Base-by-base conservation (phyloP, 2,329 filamentous ascomycete species). In the Ophiostoma sp. region DNA sequence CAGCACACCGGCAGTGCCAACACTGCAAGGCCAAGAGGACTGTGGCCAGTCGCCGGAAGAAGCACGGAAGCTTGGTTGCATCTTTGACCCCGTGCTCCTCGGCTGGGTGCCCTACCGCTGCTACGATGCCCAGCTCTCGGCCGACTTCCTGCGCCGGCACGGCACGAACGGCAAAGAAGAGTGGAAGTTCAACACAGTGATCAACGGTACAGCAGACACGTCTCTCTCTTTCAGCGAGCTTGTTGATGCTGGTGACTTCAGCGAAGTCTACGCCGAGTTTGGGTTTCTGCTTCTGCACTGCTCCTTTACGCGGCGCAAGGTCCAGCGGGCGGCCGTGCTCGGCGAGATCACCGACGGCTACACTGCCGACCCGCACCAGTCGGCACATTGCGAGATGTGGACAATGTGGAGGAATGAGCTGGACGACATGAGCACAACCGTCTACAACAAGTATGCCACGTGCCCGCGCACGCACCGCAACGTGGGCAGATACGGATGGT, bases 351-450 rank as follows among this genome's bases (percentile, higher is more conserved):
- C 55, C n/a, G 69, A 69, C 52, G 67, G 69, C 18, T 70, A 70
- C 41, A 36, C 69, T 3, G 67, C 58, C 41, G 69, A 70, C 36
- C 4, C 6, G 7, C 69, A 70, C 41, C 69, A 70, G 36, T 66
- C 69, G 8, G 66, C 65, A 16, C 65, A 70, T 27, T 70, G 69
- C 47, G 60, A 70, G 49, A 69, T 70, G 65, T 62, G 60, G 58
- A 49, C 68, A n/a, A 44, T 66, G 38, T 36, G 62, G 38, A 58
- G 40, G 40, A 60, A 58, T 5, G 65, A 60, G 14, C 16, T 60
- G 14, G 38, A 64, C 42, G 36, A 67, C 58, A 67, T n/a, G 45
- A 45, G 60, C 16, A 68, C 44, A 9, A 62, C 42, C 18, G 45
- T 70, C 18, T 70, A 69, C 47, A 69, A 67, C 47, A 70, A 70